Evolutionary conservation across 1,284 basidiomycete species (phyloP).

Genomic region (Leccinum glutinopallens): DNA sequence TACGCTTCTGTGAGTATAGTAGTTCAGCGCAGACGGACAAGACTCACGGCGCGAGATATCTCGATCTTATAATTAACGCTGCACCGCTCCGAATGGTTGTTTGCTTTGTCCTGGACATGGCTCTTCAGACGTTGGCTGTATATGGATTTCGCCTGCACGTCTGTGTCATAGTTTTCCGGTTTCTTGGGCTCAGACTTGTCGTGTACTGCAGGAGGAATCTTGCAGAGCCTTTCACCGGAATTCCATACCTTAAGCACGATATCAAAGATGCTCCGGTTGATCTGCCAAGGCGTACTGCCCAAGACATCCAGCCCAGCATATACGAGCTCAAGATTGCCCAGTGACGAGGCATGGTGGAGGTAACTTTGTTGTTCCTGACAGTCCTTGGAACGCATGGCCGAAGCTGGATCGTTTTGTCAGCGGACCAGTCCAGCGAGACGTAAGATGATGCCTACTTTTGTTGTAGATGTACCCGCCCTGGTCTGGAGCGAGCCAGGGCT

Average conservation of each 20-base stretch:
- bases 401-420: constrained; percentile 43
- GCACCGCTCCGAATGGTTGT: constrained; percentile 90
- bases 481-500: constrained; percentile 82
- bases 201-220: constrained; percentile 64
- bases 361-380: constrained; percentile 86
- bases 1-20: constrained; percentile 31
- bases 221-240: constrained; percentile 69
- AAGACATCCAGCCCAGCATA: constrained; percentile 91
- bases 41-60: constrained; percentile 86
- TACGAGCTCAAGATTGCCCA: constrained; percentile 82
- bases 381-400: constrained; percentile 93
- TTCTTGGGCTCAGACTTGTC: constrained; percentile 67
- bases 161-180: constrained; percentile 63
- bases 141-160: constrained; percentile 64
- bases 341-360: constrained; percentile 74
- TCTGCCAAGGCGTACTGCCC: constrained; percentile 88
- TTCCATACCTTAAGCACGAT: constrained; percentile 86
- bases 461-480: constrained; percentile 87
- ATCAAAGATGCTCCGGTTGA: constrained; percentile 81
- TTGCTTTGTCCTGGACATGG: constrained; percentile 66
- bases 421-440: neutral
- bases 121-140: constrained; percentile 65
- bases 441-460: constrained; percentile 51
- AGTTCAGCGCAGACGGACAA: neutral
- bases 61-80: constrained; percentile 97